These are phyloP conservation scores for Symbiodinium pilosum DNA, from an alignment of 73 alveolate genomes.

Conservation along the genomic window DNA sequence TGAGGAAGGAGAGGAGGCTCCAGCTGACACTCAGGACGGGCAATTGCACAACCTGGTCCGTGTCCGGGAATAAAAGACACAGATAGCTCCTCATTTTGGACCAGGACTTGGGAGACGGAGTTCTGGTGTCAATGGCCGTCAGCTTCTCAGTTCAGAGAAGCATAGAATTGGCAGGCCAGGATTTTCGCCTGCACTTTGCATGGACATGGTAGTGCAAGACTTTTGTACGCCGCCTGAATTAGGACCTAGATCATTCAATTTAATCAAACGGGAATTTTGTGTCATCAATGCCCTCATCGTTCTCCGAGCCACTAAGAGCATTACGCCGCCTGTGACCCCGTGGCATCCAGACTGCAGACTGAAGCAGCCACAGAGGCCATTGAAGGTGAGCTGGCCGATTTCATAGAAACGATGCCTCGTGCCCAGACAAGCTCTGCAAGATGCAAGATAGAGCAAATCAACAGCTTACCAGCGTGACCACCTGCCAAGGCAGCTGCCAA, in stretches of 20 bases:
- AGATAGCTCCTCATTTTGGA: background rate
- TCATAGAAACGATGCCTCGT: background rate
- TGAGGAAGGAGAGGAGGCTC: conserved; percentile 1
- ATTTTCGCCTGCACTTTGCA: no score
- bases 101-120: background rate
- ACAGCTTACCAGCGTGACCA: background rate
- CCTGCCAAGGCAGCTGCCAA: conserved; percentile 57
- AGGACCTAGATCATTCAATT: no score
- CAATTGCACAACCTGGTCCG: background rate
- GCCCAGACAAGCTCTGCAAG: background rate
- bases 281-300: no score
- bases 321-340: no score
- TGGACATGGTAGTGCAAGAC: no score
- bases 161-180: no score
- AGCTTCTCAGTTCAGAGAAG: background rate
- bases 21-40: background rate
- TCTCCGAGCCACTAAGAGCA: no score
- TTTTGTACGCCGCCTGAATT: no score
- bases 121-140: background rate
- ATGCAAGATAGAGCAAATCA: no score
- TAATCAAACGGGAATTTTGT: no score
- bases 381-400: background rate
- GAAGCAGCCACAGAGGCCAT: background rate
- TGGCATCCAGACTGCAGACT: no score
- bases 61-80: no score